These are phyloP conservation scores for Saturnispora galanensis DNA, from an alignment of 805 yeast species.

Conservation along the genomic window DNA sequence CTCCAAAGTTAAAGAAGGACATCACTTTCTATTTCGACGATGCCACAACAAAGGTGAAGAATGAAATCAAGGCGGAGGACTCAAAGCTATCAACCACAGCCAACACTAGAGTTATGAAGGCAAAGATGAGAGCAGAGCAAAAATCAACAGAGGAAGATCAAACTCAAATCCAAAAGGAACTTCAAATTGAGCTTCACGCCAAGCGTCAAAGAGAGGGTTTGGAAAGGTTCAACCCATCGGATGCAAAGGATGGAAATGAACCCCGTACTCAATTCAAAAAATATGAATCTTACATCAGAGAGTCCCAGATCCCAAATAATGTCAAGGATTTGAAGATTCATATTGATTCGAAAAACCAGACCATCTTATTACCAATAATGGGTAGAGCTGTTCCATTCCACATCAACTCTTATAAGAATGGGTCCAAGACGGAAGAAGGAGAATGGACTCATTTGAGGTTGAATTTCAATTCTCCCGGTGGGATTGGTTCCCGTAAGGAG, in stretches of 20 bases:
- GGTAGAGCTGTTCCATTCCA: constrained; percentile 99
- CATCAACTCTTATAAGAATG: constrained; percentile 86
- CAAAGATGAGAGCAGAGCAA: constrained; percentile 70
- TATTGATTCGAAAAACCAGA: constrained; percentile 80
- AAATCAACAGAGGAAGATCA: constrained; percentile 66
- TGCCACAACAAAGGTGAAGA: constrained; percentile 18
- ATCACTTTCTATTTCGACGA: constrained; percentile 77
- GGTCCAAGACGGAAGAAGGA: constrained; percentile 93
- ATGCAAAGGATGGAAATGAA: constrained; percentile 53
- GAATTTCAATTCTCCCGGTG: constrained; percentile 88
- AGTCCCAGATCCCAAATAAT: constrained; percentile 77
- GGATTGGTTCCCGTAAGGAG: constrained; percentile 42
- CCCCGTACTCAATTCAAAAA: constrained; percentile 71
- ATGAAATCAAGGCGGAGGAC: constrained; percentile 4
- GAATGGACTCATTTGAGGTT: constrained; percentile 84
- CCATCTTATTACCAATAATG: constrained; percentile 80
- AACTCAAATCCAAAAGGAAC: constrained; percentile 71
- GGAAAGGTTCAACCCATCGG: constrained; percentile 70
- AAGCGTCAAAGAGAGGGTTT: constrained; percentile 82
- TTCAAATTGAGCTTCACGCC: constrained; percentile 75
- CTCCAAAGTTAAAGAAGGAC: constrained; percentile 58
- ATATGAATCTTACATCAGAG: constrained; percentile 90
- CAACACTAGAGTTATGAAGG: constrained; percentile 61
- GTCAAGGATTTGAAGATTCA: constrained; percentile 79
- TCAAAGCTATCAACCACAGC: constrained; percentile 13